Evolutionary conservation across 371 early-diverging fungal genomes (phyloP).

Genomic region (Batkoa obscura): DNA sequence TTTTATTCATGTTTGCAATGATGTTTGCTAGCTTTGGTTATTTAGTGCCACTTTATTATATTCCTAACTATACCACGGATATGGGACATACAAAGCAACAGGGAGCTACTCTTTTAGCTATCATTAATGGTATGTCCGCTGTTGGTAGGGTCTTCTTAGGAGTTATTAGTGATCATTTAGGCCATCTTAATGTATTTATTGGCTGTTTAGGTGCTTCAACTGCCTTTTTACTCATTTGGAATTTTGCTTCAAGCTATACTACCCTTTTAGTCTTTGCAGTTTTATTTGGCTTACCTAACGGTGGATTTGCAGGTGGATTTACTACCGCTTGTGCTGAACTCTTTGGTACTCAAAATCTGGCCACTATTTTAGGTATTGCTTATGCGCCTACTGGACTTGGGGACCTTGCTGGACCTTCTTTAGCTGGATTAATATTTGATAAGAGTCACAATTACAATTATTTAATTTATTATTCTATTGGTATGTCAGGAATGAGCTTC

Average conservation of each 20-base stretch:
- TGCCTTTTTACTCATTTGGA: conserved; percentile 36
- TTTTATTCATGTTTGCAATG: background rate
- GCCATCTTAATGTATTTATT: conserved; percentile 28
- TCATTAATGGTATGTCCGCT: conserved; percentile 14
- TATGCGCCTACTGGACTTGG: background rate
- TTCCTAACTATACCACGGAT: conserved; percentile 1
- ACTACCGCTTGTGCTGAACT: background rate
- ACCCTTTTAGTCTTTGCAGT: conserved; percentile 23
- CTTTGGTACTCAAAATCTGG: background rate
- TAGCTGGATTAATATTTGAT: background rate
- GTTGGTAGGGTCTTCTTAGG: conserved; percentile 14
- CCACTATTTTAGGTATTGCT: background rate
- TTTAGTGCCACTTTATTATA: conserved; percentile 9
- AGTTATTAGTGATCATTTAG: conserved; percentile 22
- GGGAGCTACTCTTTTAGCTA: conserved; percentile 21
- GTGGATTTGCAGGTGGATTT: conserved; percentile 14
- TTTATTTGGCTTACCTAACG: conserved; percentile 23
- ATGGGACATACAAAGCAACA: conserved; percentile 15
- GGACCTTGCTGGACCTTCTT: background rate
- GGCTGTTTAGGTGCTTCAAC: conserved; percentile 19
- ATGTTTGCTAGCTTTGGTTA: background rate
- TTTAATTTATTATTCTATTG: background rate
- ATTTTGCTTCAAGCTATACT: conserved; percentile 21
- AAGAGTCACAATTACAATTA: background rate
- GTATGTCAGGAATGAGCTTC: background rate